phyloP scores from a whole-genome alignment of 2,329 filamentous ascomycete genomes.

The Aureobasidium sp. region DNA sequence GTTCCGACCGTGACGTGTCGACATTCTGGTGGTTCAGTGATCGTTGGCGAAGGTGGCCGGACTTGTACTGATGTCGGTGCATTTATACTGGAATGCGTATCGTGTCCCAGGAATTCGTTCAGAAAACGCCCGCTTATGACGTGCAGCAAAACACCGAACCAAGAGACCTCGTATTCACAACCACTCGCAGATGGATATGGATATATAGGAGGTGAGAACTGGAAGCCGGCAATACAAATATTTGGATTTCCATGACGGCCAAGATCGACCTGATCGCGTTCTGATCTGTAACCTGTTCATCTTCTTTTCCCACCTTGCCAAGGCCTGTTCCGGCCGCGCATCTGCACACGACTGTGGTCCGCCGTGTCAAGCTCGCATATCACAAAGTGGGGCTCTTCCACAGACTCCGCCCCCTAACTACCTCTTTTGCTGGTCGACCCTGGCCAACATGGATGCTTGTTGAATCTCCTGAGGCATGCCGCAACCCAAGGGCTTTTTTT shows the following conservation, averaged over 20 bases:
- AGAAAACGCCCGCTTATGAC: not conserved
- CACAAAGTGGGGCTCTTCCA: not conserved
- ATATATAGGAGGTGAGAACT: not conserved
- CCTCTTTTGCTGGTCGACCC: not conserved
- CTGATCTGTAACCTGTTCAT: not conserved
- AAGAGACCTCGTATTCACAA: not conserved
- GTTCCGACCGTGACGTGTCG: constrained; percentile 11
- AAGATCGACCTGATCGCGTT: not conserved
- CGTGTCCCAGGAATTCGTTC: not conserved
- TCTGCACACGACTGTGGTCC: not conserved
- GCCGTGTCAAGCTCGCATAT: constrained; percentile 5
- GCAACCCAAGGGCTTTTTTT: not conserved
- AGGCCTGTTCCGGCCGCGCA: not conserved
- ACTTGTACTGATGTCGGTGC: constrained; percentile 13
- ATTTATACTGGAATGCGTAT: not conserved
- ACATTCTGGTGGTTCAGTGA: constrained; percentile 16
- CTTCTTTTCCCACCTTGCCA: not conserved
- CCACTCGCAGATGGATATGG: not conserved
- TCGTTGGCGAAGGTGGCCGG: constrained; percentile 22
- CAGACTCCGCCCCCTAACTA: not conserved
- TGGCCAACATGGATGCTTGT: not conserved
- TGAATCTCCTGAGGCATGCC: not conserved
- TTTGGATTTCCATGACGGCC: not conserved
- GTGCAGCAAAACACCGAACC: not conserved
- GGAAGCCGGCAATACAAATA: not conserved